phyloP scores from a whole-genome alignment of 495 filamentous ascomycete genomes.

The Tuber aestivum region DNA sequence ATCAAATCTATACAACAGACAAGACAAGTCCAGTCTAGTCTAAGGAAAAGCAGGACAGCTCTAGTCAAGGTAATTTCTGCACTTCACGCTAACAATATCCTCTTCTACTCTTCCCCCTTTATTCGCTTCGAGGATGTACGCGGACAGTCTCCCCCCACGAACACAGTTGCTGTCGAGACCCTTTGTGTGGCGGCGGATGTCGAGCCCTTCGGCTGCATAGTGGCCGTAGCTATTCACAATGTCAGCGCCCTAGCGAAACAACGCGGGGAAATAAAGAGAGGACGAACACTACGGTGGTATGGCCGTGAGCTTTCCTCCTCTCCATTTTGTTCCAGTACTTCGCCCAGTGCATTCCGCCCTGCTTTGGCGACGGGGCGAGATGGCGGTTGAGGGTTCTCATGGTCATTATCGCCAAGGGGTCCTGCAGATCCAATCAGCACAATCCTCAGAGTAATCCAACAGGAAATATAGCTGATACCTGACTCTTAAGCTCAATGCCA shows the following conservation, averaged over 20 bases:
- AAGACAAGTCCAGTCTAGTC: not conserved
- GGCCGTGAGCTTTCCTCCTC: slow-evolving; percentile 7
- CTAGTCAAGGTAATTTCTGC: slow-evolving; percentile 19
- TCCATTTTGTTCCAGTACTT: slow-evolving; percentile 54
- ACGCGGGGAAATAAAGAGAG: not conserved
- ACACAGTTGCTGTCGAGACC: slow-evolving; percentile 81
- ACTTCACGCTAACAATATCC: slow-evolving; percentile 23
- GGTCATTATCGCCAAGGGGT: slow-evolving; percentile 78
- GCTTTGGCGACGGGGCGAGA: slow-evolving; percentile 23
- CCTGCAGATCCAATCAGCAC: slow-evolving; percentile 48
- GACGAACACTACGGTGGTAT: slow-evolving; percentile 32
- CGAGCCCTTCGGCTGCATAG: slow-evolving; percentile 65
- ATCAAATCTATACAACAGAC: not conserved
- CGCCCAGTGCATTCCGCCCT: slow-evolving; percentile 36
- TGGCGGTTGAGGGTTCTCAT: slow-evolving; percentile 65
- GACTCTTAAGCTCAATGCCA: slow-evolving; percentile 57
- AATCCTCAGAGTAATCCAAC: no score
- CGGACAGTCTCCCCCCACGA: slow-evolving; percentile 65
- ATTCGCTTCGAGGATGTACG: slow-evolving; percentile 52
- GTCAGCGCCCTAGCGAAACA: not conserved
- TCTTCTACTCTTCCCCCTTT: slow-evolving; percentile 3
- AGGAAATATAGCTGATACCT: slow-evolving; percentile 6
- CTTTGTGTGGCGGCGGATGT: slow-evolving; percentile 63
- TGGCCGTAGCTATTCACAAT: slow-evolving; percentile 65
- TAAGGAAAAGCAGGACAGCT: not conserved